Evolutionary conservation across 257 asterid genomes (phyloP), one percentile per base, ranked within the genome.

Genomic region (Petunia axillaris): DNA sequence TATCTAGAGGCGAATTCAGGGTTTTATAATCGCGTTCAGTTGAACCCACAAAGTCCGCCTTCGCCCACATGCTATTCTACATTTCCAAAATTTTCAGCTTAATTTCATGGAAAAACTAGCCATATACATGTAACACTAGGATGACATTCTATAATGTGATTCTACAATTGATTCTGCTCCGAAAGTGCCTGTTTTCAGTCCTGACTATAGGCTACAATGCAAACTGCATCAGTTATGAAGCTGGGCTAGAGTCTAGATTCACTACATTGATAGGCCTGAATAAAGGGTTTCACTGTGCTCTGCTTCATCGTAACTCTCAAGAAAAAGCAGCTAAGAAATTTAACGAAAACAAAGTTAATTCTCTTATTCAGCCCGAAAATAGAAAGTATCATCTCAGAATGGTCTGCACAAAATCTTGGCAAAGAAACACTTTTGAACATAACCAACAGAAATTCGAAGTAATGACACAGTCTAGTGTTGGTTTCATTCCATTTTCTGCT

Each of bases 401-500:
- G 50, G 52, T 73, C 3, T 40, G 38, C 5, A 14, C 58, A 71
- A 59, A 15, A 59, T 25, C 8, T 48, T 44, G 8, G 46, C 13
- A 67, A 67, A 81, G 44, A 75, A 76, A 64, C 75, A 77, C 37
- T 6, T 35, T 11, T 54, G 74, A 79, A 68, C 79, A 80, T 35
- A 80, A 37, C 14, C 8, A 55, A 55, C 53, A 35, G 40, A 64
- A 57, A 13, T 50, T 62, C 8, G 38, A 54, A 14, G 50, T 53
- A 8, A 41, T 9, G 39, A 3, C 43, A 6, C 8, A 10, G 52
- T 41, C 16, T 25, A 6, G 16, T 8, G 52, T 11, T 39, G 4
- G 46, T 16, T 64, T 84, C 84, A 83, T 85, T 88, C 94, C 71
- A 54, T 74, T 83, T 85, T 87, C 81, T 64, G 86, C 25, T 25